Conservation (phyloP, 1,284 basidiomycete species). For the Sphagnurus paluster region DNA sequence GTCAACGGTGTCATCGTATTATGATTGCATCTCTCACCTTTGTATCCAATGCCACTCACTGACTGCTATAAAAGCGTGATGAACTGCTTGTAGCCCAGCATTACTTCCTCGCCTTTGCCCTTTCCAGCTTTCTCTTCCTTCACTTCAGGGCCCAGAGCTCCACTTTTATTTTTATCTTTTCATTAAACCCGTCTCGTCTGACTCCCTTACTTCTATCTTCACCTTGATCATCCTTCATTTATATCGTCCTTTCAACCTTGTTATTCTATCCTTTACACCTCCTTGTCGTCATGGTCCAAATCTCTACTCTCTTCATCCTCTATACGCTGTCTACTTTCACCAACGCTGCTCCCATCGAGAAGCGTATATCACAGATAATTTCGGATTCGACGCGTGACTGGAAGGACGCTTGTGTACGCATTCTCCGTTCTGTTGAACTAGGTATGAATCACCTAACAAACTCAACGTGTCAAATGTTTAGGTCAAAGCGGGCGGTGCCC, state of each 20-base stretch:
- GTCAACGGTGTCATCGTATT: no score
- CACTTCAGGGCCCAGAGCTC: background rate
- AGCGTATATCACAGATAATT: conserved; percentile 47
- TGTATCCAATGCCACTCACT: no score
- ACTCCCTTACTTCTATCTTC: no score
- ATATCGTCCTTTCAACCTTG: background rate
- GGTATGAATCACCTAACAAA: background rate
- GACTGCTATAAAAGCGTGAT: no score
- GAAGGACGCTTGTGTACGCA: conserved; percentile 44
- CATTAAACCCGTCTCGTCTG: no score
- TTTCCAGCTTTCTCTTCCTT: background rate
- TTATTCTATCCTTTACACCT: no score
- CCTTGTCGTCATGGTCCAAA: conserved; percentile 10
- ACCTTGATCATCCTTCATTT: no score
- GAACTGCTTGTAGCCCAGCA: no score
- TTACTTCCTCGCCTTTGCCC: conserved; percentile 3
- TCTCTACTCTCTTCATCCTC: conserved; percentile 18
- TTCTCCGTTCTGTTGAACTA: conserved; percentile 1
- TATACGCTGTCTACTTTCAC: conserved; percentile 33
- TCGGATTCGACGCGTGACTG: conserved; percentile 39
- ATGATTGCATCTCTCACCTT: no score
- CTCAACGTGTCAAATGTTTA: no score
- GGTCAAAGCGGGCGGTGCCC: conserved; percentile 51
- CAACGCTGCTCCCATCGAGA: conserved; percentile 34
- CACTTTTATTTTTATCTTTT: background rate